Conservation (phyloP, 371 early-diverging fungal genomes). For the Rhizomucor miehei region DNA sequence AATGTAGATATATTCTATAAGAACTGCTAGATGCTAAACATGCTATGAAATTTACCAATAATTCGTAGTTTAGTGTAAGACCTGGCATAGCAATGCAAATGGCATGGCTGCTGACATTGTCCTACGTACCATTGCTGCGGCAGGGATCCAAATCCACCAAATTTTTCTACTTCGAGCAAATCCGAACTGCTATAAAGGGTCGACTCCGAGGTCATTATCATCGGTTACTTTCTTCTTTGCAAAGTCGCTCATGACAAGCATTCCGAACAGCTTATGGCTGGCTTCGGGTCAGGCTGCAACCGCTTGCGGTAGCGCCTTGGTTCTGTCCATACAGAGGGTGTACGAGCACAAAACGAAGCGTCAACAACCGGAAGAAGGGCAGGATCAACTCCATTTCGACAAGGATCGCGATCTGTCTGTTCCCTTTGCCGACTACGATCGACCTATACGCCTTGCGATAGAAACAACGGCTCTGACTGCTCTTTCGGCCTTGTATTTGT, state of each 20-base stretch:
- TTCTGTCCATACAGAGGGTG: constrained; percentile 12
- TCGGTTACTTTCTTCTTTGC: neutral
- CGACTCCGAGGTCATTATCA: no score
- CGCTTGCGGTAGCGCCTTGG: constrained; percentile 10
- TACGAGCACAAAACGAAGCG: constrained; percentile 8
- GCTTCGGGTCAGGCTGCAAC: constrained; percentile 6
- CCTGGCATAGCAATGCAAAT: no score
- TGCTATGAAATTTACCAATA: no score
- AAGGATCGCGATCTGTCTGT: constrained; percentile 13
- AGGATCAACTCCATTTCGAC: constrained; percentile 2
- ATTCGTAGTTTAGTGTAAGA: no score
- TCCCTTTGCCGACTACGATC: constrained; percentile 14
- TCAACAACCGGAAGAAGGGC: neutral
- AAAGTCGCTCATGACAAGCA: neutral
- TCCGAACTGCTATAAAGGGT: no score
- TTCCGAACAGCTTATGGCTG: constrained; percentile 7
- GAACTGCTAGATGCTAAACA: no score
- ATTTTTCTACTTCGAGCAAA: no score
- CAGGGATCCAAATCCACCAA: no score
- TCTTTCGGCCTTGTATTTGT: constrained; percentile 3
- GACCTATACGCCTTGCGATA: constrained; percentile 13
- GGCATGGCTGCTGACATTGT: no score
- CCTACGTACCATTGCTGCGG: no score
- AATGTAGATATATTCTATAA: no score
- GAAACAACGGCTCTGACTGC: constrained; percentile 7